Evolutionary conservation across 2,329 filamentous ascomycete species (phyloP), one percentile per base, ranked within the genome.

Genomic region (Aureobasidium musti): DNA sequence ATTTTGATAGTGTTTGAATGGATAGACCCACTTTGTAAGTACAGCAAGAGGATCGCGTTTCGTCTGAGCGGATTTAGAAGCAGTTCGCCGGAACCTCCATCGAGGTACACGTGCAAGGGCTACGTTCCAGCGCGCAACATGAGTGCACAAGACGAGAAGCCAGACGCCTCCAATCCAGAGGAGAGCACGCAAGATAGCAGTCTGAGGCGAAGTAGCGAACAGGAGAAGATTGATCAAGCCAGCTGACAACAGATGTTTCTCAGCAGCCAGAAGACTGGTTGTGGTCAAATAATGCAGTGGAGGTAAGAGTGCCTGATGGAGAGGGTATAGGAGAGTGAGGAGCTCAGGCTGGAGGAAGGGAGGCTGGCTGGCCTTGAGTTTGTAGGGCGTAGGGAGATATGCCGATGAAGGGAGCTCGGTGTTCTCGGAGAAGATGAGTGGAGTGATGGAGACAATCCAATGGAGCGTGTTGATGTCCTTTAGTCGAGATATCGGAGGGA

Each of bases 211-310:
- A 7, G 82, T 80, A 0, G 92, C 87, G 68, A 96, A 85, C 1
- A 97, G 76, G 0, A 96, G 80, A 17, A 97, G 80, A 73, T 96
- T 92, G 73, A 97, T 89, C 17, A 99, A 82, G 1, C 88, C 87
- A 45, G 90, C 86, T 0, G 94, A 94, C 19, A 98, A 84, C 11
- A 99, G 82, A 72, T 97, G 92, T 49, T 97, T 83, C 77, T 99
- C 95, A 5, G 95, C 88, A 1, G 90, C 86, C 61, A 98, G 82
- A 49, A 98, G 83, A 77, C 93, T 97, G 1, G 92, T 96, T 0
- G 91, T 94, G 1, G 93, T 94, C 69, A 98, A 83, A 74, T 91
- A 88, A 72, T 91, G 87, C 66, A 98, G 77, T 35, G 91, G 86
- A 35, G 84, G 82, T 74, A 91, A 87, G 28, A 97, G 80, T 35